Evolutionary conservation across 352 stramenopile genomes (phyloP).

Genomic region (Phytophthora constricta): DNA sequence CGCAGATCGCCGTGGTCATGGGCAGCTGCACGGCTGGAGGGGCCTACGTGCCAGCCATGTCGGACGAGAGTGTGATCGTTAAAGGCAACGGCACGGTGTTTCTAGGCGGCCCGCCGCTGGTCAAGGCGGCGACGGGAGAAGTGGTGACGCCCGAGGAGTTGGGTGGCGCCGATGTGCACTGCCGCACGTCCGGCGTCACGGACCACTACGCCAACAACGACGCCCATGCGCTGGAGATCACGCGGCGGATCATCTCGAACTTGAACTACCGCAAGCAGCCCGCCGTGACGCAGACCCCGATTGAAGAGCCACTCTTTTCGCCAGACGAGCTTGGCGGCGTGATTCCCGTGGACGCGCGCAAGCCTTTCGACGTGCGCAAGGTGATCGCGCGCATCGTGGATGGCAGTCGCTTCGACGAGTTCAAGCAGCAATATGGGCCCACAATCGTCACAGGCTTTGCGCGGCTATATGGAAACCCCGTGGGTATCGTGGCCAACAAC

Average conservation of each 20-base stretch:
- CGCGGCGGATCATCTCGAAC: slow-evolving; percentile 92
- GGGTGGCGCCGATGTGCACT: slow-evolving; percentile 94
- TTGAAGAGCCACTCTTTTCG: slow-evolving; percentile 94
- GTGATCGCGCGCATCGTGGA: slow-evolving; percentile 97
- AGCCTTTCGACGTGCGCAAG: slow-evolving; percentile 96
- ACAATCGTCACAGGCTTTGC: slow-evolving; percentile 98
- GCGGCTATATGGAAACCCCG: slow-evolving; percentile 93
- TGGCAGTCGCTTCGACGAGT: slow-evolving; percentile 97
- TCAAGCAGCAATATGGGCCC: slow-evolving; percentile 97
- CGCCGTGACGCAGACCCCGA: slow-evolving; percentile 51
- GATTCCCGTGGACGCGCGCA: slow-evolving; percentile 94
- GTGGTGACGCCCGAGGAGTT: slow-evolving; percentile 96
- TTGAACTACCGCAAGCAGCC: slow-evolving; percentile 78
- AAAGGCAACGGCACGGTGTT: slow-evolving; percentile 97
- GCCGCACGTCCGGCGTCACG: slow-evolving; percentile 92
- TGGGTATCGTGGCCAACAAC: slow-evolving; percentile 99
- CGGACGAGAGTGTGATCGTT: slow-evolving; percentile 98
- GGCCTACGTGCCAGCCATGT: slow-evolving; percentile 97
- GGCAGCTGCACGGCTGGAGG: slow-evolving; percentile 97
- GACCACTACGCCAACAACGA: slow-evolving; percentile 98
- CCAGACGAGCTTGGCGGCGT: slow-evolving; percentile 93
- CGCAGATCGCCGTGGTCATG: slow-evolving; percentile 98
- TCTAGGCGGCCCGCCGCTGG: slow-evolving; percentile 96
- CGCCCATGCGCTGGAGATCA: slow-evolving; percentile 92
- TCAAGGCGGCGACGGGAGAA: slow-evolving; percentile 98